Base-by-base conservation (phyloP, 129 eudicot genomes). In the Pulicaria dysenterica region DNA sequence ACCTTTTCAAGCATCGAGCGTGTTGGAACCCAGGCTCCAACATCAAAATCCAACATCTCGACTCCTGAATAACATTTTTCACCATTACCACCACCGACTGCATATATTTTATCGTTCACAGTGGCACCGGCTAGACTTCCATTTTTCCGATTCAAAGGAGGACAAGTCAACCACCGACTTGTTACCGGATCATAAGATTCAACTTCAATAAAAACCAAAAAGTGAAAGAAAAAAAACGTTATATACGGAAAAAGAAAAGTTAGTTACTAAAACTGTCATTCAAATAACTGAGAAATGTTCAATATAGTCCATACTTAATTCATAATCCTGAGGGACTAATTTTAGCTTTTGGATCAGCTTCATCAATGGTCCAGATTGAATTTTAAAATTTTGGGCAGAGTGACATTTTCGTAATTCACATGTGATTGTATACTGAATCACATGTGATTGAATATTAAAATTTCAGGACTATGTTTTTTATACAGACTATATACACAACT, bases 1-100 rank as follows among this genome's bases (percentile, higher is more conserved):
- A 88, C 98, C 98, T 89, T 87, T 64, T 89, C 82, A 46, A 85
- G 82, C 98, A 92, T 86, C 4, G 98, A 92, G 63, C 81, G 90
- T 8, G 85, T 60, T 48, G 63, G 69, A 70, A 89, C 82, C 98
- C 91, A 92, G 3, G 88, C 64, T 43, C 98, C 96, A 69, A 83
- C 74, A 75, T 85, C 73, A 37, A 80, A 72, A 76, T 92, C 98
- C 42, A 82, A 85, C 95, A 92, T 89, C 80, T 92, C 96, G 17
- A 89, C 91, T 4, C 78, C 79, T 36, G 96, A 89, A 67, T 81
- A 87, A 69, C 83, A 66, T 4, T 81, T 87, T 40, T 37, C 51
- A 15, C 87, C 95, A 68, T 87, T 75, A 46, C 96, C 95, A 42
- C 96, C 98, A 79, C 96, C 98, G 11, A 89, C 19, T 8, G 95